phyloP scores from a whole-genome alignment of 768 basidiomycete genomes.

The Clitopilus passeckerianus region DNA sequence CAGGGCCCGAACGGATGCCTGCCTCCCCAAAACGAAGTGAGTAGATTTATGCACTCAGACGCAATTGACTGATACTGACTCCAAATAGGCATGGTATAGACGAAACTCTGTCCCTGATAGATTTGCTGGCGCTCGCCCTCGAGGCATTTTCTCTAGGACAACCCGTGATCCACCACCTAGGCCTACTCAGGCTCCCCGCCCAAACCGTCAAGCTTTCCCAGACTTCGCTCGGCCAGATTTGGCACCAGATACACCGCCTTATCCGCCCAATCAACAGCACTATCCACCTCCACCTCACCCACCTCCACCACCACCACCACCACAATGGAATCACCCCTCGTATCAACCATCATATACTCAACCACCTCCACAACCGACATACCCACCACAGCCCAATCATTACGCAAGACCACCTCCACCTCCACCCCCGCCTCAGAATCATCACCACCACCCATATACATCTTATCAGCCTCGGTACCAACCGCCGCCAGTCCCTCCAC shows the following conservation, averaged over 20 bases:
- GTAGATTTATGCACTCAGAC: slow-evolving; percentile 1
- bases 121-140: slow-evolving; percentile 23
- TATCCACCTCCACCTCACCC: slow-evolving; percentile 15
- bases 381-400: slow-evolving; percentile 14
- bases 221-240: slow-evolving; percentile 64
- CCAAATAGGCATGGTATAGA: slow-evolving; percentile 50
- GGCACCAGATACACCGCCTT: slow-evolving; percentile 35
- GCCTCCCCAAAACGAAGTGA: slow-evolving; percentile 51
- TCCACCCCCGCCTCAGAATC: slow-evolving; percentile 15
- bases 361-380: slow-evolving; percentile 12
- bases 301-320: slow-evolving; percentile 16
- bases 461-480: slow-evolving; percentile 9
- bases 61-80: neutral
- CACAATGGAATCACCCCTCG: slow-evolving; percentile 1
- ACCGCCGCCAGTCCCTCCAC: slow-evolving; percentile 15
- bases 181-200: slow-evolving; percentile 31
- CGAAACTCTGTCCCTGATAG: slow-evolving; percentile 56
- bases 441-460: slow-evolving; percentile 17
- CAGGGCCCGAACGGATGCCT: slow-evolving; percentile 64
- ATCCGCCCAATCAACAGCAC: slow-evolving; percentile 13
- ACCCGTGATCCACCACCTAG: slow-evolving; percentile 18
- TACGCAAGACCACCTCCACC: slow-evolving; percentile 14
- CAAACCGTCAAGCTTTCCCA: slow-evolving; percentile 2
- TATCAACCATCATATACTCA: slow-evolving; percentile 7
- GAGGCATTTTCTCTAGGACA: slow-evolving; percentile 45